Percentiles rank a stretch among this genome's conserved stretches.
Evolutionary conservation across 352 stramenopile species (phyloP).

Genomic region (Globisporangium spinosum): DNA sequence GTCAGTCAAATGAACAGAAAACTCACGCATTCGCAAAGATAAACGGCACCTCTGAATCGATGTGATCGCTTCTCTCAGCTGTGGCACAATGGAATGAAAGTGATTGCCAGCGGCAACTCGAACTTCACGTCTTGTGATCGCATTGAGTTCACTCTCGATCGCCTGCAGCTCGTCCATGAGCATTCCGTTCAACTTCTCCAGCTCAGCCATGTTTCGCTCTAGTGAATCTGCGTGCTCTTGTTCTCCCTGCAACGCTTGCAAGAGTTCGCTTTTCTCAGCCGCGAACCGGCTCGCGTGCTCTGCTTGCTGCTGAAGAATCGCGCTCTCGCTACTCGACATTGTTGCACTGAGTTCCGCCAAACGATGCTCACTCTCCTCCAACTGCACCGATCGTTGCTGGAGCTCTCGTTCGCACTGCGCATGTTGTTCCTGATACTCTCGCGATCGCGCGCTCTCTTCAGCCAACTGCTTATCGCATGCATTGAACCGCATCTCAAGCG

Average conservation of each 20-base stretch:
- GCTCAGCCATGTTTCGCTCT: conserved; percentile 21
- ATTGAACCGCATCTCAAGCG: conserved; percentile 42
- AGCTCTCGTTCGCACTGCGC: conserved; percentile 26
- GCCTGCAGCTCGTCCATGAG: conserved; percentile 38
- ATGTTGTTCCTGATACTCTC: conserved; percentile 33
- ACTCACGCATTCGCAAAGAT: background rate
- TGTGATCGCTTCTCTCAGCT: conserved; percentile 10
- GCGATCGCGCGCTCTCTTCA: conserved; percentile 33
- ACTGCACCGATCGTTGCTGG: conserved; percentile 21
- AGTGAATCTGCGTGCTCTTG: conserved; percentile 30
- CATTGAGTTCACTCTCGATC: conserved; percentile 38
- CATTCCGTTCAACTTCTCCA: conserved; percentile 33
- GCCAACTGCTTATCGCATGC: conserved; percentile 33
- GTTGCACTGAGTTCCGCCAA: conserved; percentile 30
- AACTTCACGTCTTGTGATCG: conserved; percentile 19
- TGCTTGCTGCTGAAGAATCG: conserved; percentile 32
- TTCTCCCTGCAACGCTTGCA: conserved; percentile 41
- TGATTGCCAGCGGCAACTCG: conserved; percentile 8
- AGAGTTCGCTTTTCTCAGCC: conserved; percentile 42
- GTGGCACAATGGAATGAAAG: conserved; percentile 1
- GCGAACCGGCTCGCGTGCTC: conserved; percentile 39
- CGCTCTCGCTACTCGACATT: conserved; percentile 33
- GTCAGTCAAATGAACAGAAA: background rate
- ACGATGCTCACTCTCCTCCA: conserved; percentile 46
- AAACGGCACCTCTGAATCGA: conserved; percentile 5